Percentiles rank a stretch among this genome's conserved stretches.
Evolutionary conservation across 345 rosid genomes (phyloP).

Genomic region (Citropsis articulata): DNA sequence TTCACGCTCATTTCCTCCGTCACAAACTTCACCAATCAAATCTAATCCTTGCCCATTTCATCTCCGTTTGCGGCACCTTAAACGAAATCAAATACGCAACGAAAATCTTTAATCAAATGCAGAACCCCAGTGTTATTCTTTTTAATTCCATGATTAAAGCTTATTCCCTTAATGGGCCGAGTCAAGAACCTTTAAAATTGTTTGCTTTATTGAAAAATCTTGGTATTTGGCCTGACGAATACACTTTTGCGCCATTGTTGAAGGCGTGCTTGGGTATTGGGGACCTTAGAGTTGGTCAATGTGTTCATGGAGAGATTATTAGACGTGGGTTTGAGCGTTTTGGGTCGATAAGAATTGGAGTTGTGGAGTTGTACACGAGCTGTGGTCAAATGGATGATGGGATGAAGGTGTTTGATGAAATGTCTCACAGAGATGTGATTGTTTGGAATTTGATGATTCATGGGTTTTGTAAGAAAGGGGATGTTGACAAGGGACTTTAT

Average conservation of each 20-base stretch:
- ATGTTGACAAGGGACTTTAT: conserved; percentile 43
- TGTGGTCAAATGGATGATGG: conserved; percentile 59
- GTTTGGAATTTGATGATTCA: conserved; percentile 69
- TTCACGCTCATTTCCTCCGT: conserved; percentile 68
- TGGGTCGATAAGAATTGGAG: conserved; percentile 49
- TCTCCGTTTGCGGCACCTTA: conserved; percentile 62
- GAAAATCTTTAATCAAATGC: conserved; percentile 39
- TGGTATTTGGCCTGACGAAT: conserved; percentile 65
- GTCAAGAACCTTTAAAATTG: conserved; percentile 40
- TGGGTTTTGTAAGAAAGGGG: conserved; percentile 56
- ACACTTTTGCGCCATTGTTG: conserved; percentile 68
- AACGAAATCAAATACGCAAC: conserved; percentile 43
- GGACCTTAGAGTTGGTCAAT: conserved; percentile 36
- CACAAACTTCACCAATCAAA: conserved; percentile 53
- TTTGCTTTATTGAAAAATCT: conserved; percentile 47
- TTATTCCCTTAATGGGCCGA: conserved; percentile 49
- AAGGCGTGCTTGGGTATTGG: conserved; percentile 48
- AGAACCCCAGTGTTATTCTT: conserved; percentile 47
- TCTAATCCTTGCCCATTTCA: conserved; percentile 61
- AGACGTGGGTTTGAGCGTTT: conserved; percentile 44
- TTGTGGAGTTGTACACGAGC: conserved; percentile 46
- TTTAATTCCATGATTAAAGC: conserved; percentile 70
- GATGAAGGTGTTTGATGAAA: conserved; percentile 56
- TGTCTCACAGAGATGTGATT: conserved; percentile 43
- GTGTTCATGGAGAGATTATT: conserved; percentile 55